These are phyloP conservation scores for Gentiana macrophylla DNA, from an alignment of 257 asterid species.

Conservation along the genomic window DNA sequence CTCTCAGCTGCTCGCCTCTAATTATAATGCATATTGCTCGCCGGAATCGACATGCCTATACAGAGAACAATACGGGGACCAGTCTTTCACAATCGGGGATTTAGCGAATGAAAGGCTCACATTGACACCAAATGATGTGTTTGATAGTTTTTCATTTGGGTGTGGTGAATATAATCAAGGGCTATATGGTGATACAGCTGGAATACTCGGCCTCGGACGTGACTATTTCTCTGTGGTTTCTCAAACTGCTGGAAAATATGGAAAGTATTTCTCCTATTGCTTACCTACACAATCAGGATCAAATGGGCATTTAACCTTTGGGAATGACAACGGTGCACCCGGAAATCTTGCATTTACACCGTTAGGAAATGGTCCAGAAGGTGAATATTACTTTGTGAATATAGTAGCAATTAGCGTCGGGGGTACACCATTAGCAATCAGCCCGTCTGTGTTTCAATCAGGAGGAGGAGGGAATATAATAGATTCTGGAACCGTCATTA, in stretches of 20 bases:
- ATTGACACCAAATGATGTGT: conserved; percentile 27
- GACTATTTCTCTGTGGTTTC: conserved; percentile 45
- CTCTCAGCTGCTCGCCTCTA: conserved; percentile 39
- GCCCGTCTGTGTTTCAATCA: conserved; percentile 28
- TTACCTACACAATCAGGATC: conserved; percentile 46
- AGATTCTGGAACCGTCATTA: conserved; percentile 76
- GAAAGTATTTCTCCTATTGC: conserved; percentile 64
- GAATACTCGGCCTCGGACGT: conserved; percentile 58
- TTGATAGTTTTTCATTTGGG: conserved; percentile 47
- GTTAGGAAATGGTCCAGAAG: conserved; percentile 16
- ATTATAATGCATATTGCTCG: conserved; percentile 31
- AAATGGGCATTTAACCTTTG: conserved; percentile 57
- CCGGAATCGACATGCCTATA: conserved; percentile 33
- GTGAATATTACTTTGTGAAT: conserved; percentile 39
- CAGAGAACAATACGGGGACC: conserved; percentile 47
- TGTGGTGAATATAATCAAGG: conserved; percentile 76
- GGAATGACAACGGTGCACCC: conserved; percentile 16
- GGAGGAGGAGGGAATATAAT: conserved; percentile 42
- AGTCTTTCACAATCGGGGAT: conserved; percentile 46
- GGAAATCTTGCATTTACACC: conserved; percentile 34
- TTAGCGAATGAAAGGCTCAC: conserved; percentile 43
- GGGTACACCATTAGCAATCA: conserved; percentile 28
- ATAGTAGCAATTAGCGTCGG: conserved; percentile 37
- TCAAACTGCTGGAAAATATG: conserved; percentile 48
- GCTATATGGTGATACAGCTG: conserved; percentile 46